Evolutionary conservation across 1,284 basidiomycete genomes (phyloP), one percentile per base, ranked within the genome.

Genomic region (Omphalotus olearius): DNA sequence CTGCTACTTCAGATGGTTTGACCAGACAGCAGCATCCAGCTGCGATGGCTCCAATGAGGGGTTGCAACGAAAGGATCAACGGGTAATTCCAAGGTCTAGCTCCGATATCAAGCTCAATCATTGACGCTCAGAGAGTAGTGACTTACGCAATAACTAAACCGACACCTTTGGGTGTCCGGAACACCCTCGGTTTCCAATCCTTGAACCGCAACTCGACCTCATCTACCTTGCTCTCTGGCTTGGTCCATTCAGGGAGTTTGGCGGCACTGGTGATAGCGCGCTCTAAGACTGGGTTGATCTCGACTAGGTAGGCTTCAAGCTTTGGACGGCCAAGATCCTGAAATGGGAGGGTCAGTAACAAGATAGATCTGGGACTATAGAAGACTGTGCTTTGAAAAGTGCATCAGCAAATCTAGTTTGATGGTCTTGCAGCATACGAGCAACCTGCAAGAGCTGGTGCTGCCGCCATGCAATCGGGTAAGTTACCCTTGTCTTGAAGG

Each of bases 401-500:
- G 82, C 75, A 26, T 74, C 70, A 55, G 73, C 64, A 58, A 86
- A 70, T 7, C 64, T 66, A 10, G 70, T 64, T 40, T 68, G 62
- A 64, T 88, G 84, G 57, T 88, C 84, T 53, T 82, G 71, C 47
- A 85, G 59, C 62, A 86, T 64, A 53, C 75, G 83, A 10, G 76
- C 78, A 38, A 88, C 69, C 64, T 83, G 80, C 58, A 82, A 76
- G 47, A 87, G 74, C 66, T 86, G 83, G 51, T 75, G 74, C 55
- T 80, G 74, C 37, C 85, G 71, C 64, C 80, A 87, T 37, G 69
- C 70, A 45, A 85, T 61, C 10, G 75, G 66, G 23, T 73, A 70
- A 3, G 82, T 82, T 51, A 69, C 74, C 17, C 76, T 73, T 4
- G 74, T 67, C 16, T 68, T 63, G 67, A 85, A 87, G 10, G 76